A percentile compares a stretch with the other conserved stretches of the same genome.
Conservation (phyloP, 1,139 yeast species). For the Candida sanyaensis region DNA sequence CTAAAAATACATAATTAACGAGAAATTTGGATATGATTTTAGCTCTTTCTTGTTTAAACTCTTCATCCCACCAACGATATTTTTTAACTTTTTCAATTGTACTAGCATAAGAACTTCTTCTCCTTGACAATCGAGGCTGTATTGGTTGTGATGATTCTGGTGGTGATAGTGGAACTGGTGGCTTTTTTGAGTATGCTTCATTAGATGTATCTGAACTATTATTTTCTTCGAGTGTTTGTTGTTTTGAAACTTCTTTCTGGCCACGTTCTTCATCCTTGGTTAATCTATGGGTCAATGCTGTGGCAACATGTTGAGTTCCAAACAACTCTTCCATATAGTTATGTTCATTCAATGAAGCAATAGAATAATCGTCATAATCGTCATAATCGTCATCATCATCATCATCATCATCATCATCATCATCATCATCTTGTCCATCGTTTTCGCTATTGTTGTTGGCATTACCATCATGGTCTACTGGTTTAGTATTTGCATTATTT, state of each 20-base stretch:
- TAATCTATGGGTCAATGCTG: slow-evolving; percentile 4
- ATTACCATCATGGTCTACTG: neutral
- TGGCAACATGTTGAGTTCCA: slow-evolving; percentile 14
- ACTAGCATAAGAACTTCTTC: slow-evolving; percentile 23
- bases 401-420: no score
- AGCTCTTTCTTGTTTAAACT: slow-evolving; percentile 22
- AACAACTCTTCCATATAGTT: slow-evolving; percentile 13
- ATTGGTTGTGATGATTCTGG: neutral
- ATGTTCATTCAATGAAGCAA: neutral
- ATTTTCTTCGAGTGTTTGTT: neutral
- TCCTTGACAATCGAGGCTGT: slow-evolving; percentile 10
- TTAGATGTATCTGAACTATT: neutral
- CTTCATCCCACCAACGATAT: slow-evolving; percentile 32
- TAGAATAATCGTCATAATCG: slow-evolving; percentile 7
- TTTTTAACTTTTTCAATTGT: slow-evolving; percentile 19
- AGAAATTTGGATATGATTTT: slow-evolving; percentile 20
- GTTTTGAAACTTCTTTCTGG: neutral
- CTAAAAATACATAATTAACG: slow-evolving; percentile 25
- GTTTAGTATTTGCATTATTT: no score
- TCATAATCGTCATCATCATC: no score
- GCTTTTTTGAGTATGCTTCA: neutral
- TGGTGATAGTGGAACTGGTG: neutral
- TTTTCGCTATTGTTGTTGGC: no score
- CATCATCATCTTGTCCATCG: slow-evolving; percentile 4
- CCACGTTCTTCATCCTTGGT: slow-evolving; percentile 12